Evolutionary conservation across 2,329 filamentous ascomycete species (phyloP), one percentile per base, ranked within the genome.

Genomic region (Sporothrix inflata): DNA sequence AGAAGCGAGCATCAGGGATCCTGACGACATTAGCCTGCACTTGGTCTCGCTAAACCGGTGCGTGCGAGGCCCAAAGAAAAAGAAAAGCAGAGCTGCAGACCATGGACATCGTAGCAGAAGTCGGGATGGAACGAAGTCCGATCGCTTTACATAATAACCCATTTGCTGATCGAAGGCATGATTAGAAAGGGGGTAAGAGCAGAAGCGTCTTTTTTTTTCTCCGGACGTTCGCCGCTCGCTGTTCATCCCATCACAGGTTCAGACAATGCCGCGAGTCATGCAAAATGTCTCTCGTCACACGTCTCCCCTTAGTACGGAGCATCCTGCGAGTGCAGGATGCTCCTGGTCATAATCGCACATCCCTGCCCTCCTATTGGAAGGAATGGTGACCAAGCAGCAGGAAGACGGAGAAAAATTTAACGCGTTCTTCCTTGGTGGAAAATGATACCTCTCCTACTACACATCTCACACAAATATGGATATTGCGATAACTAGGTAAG

Each of bases 401-500:
- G 30, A n/a, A 14, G 34, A 38, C 57, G 34, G 57, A 63, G 57
- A 67, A 67, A 38, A 38, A 51, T 1, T 1, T 16, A 42, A 19
- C 24, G 19, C 19, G 1, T 24, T 68, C 45, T 53, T 68, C 12
- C 45, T 40, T 40, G 45, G 45, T 55, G 65, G 65, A 49, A 68
- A 68, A 55, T 55, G 47, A 68, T 40, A 68, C n/a, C 1, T 55
- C 66, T 42, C 21, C n/a, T 42, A 51, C 34, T 16, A 45, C 66
- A 55, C n/a, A 38, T 57, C 60, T 69, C 30, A 53, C 24, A 51
- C 65, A 68, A 27, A 34, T 34, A 16, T 34, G 27, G 12, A 8
- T 24, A 24, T 53, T 53, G 45, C 30, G n/a, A 38, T 40, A 30
- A 45, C 60, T 16, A 21, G 38, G 21, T 27, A 9, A 45, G 38